phyloP scores from a whole-genome alignment of 148 eudicot genomes.

The Rhododendron molle region DNA sequence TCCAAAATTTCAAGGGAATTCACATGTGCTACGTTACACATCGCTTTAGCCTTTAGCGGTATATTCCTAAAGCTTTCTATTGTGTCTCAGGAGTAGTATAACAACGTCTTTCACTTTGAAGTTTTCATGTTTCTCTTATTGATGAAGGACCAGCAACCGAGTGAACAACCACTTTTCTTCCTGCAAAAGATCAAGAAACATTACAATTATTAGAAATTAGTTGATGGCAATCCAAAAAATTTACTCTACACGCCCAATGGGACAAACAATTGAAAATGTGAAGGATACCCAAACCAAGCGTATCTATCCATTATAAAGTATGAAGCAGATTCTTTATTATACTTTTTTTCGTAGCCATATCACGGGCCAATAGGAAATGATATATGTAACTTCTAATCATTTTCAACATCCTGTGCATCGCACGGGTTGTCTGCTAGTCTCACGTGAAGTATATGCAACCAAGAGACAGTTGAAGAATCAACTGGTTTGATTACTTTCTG shows the following conservation, averaged over 20 bases:
- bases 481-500: not conserved
- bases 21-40: not conserved
- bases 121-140: not conserved
- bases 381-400: not conserved
- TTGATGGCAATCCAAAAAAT: not conserved
- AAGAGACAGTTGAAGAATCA: not conserved
- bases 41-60: not conserved
- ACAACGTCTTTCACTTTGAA: not conserved
- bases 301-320: not conserved
- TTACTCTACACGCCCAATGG: not conserved
- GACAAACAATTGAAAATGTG: not conserved
- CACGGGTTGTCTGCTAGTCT: not conserved
- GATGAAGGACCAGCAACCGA: constrained; percentile 11
- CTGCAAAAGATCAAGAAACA: constrained; percentile 8
- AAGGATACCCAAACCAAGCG: not conserved
- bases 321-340: not conserved
- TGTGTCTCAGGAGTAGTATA: not conserved
- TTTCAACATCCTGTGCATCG: no score
- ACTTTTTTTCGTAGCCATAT: not conserved
- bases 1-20: not conserved
- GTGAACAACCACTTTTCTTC: constrained; percentile 1
- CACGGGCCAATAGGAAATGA: not conserved
- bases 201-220: not conserved
- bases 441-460: not conserved
- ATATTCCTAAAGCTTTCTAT: not conserved